These are phyloP conservation scores for Borovskyia barvae DNA, from an alignment of 208 protist genomes.

Conservation along the genomic window DNA sequence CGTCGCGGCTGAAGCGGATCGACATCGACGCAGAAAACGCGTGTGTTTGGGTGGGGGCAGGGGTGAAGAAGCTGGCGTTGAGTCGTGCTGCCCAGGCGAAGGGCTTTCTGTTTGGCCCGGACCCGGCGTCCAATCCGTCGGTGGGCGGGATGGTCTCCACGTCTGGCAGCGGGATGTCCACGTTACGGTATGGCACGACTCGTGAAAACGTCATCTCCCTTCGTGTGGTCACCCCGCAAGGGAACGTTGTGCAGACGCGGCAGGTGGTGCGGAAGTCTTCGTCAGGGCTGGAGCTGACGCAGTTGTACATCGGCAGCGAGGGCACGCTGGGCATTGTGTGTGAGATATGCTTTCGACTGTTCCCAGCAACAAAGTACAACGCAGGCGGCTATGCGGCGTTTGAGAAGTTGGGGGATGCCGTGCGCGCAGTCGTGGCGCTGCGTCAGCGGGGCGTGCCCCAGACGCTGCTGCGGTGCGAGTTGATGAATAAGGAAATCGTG, in stretches of 20 bases:
- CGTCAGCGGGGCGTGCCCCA: slow-evolving; percentile 41
- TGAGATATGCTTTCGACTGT: slow-evolving; percentile 72
- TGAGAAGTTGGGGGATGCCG: slow-evolving; percentile 37
- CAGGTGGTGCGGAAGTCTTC: slow-evolving; percentile 81
- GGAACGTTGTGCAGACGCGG: slow-evolving; percentile 58
- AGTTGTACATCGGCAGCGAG: slow-evolving; percentile 88
- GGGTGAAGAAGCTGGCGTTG: slow-evolving; percentile 59
- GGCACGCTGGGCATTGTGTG: slow-evolving; percentile 88
- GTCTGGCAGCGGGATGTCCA: slow-evolving; percentile 71
- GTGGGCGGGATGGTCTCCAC: slow-evolving; percentile 80
- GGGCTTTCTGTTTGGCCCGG: slow-evolving; percentile 55
- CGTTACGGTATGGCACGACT: slow-evolving; percentile 83
- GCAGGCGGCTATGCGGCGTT: slow-evolving; percentile 53
- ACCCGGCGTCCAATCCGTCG: slow-evolving; percentile 52
- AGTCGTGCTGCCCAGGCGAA: slow-evolving; percentile 17
- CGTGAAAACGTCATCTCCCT: slow-evolving; percentile 75
- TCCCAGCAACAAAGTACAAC: slow-evolving; percentile 35
- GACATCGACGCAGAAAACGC: slow-evolving; percentile 49
- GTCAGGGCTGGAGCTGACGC: slow-evolving; percentile 88
- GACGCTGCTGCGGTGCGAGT: slow-evolving; percentile 69
- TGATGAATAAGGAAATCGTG: slow-evolving; percentile 56
- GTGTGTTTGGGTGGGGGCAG: slow-evolving; percentile 65
- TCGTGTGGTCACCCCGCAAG: slow-evolving; percentile 53
- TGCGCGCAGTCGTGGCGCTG: slow-evolving; percentile 48
- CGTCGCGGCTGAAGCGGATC: slow-evolving; percentile 25